phyloP scores from a whole-genome alignment of 2,329 filamentous ascomycete genomes.

The Thermoascus crustaceus region DNA sequence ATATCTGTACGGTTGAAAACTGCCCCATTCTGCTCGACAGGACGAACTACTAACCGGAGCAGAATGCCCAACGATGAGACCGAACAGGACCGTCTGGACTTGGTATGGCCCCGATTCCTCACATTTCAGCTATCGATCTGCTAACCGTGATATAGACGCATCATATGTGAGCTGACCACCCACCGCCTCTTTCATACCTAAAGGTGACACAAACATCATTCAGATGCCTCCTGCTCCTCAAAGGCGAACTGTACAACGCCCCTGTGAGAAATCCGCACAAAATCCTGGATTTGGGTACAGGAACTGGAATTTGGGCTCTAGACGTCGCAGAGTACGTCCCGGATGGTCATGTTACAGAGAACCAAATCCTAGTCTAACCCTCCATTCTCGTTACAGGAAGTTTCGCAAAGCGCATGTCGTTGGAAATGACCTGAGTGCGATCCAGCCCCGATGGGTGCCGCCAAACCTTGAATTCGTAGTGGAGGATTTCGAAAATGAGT shows the following conservation, averaged over 20 bases:
- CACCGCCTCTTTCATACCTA: not conserved
- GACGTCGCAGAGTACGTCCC: too few species aligned
- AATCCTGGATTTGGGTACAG: not conserved
- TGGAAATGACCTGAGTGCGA: slow-evolving; percentile 19
- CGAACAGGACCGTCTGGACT: not conserved
- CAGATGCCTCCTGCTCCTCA: not conserved
- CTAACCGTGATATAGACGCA: not conserved
- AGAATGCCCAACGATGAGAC: not conserved
- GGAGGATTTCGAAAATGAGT: slow-evolving; percentile 54
- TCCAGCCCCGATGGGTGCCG: slow-evolving; percentile 38
- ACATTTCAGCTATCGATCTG: not conserved
- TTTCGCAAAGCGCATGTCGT: slow-evolving; percentile 3
- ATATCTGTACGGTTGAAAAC: not conserved
- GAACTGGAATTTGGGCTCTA: too few species aligned
- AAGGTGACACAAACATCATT: not conserved
- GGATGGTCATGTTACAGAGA: too few species aligned
- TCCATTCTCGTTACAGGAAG: too few species aligned
- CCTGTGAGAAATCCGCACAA: not conserved
- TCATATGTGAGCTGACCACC: not conserved
- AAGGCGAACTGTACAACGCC: not conserved
- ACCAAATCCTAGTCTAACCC: too few species aligned
- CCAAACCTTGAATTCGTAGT: slow-evolving; percentile 55
- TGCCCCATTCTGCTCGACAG: not conserved
- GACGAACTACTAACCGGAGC: not conserved
- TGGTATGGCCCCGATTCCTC: not conserved